Evolutionary conservation across 1,139 yeast genomes (phyloP).

Genomic region (Petasospora fabianii): DNA sequence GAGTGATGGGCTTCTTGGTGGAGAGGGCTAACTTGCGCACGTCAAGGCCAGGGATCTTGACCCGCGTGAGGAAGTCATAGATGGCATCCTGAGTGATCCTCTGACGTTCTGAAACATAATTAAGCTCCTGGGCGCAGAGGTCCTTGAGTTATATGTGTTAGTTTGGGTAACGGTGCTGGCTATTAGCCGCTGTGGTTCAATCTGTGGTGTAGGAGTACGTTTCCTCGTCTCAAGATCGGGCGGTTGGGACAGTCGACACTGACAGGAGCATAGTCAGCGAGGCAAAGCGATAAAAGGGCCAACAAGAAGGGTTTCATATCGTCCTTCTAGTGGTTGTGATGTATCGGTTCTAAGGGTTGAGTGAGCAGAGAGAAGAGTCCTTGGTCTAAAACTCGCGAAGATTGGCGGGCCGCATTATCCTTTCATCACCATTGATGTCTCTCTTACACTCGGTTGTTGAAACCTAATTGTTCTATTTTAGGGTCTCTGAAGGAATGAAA

Average conservation of each 20-base stretch:
- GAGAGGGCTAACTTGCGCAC: slow-evolving; percentile 28
- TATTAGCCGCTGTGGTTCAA: slow-evolving; percentile 6
- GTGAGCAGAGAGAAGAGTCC: no score
- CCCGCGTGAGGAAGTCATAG: slow-evolving; percentile 34
- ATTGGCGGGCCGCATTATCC: no score
- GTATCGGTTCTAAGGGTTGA: no score
- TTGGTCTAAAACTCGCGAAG: no score
- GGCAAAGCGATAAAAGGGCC: no score
- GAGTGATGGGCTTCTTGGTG: slow-evolving; percentile 33
- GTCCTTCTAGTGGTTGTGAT: no score
- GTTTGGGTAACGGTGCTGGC: neutral
- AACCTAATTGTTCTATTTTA: no score
- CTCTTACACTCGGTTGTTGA: no score
- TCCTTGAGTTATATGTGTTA: slow-evolving; percentile 1
- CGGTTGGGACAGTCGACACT: slow-evolving; percentile 40
- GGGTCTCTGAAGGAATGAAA: no score
- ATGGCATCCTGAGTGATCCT: slow-evolving; percentile 31
- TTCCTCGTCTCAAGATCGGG: slow-evolving; percentile 38
- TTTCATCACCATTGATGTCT: no score
- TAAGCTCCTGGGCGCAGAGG: slow-evolving; percentile 5
- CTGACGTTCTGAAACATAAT: slow-evolving; percentile 32
- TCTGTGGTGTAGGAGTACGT: slow-evolving; percentile 26
- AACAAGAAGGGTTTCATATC: no score
- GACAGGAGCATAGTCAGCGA: slow-evolving; percentile 37
- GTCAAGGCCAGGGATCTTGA: slow-evolving; percentile 39